phyloP scores from a whole-genome alignment of 2,329 filamentous ascomycete species.

The Aquanectria penicillioides region DNA sequence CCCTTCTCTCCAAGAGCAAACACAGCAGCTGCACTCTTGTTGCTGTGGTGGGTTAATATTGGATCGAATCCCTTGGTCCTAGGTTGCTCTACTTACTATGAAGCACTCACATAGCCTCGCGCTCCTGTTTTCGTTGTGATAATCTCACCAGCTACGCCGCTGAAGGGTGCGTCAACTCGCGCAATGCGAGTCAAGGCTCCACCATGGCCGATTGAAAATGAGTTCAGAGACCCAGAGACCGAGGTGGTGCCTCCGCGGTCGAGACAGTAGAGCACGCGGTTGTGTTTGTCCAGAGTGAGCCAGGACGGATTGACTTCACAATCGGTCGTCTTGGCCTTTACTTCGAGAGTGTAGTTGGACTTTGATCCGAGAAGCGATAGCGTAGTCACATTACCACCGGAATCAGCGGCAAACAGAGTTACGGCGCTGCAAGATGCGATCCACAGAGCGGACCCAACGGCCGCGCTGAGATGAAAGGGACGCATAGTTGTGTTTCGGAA shows the following conservation, averaged over 20 bases:
- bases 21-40: conserved; percentile 23
- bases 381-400: conserved; percentile 33
- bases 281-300: conserved; percentile 29
- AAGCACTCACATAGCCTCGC: conserved; percentile 33
- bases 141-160: conserved; percentile 32
- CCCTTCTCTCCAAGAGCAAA: conserved; percentile 30
- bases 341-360: conserved; percentile 11
- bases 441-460: conserved; percentile 19
- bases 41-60: conserved; percentile 17
- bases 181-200: conserved; percentile 25
- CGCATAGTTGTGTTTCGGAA: conserved; percentile 9
- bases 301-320: conserved; percentile 32
- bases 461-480: conserved; percentile 1
- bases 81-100: conserved; percentile 33
- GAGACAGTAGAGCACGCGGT: conserved; percentile 34
- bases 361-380: conserved; percentile 17
- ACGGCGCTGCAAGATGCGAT: conserved; percentile 18
- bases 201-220: conserved; percentile 23
- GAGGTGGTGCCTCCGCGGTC: conserved; percentile 25
- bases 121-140: conserved; percentile 23
- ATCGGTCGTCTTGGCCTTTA: conserved; percentile 18
- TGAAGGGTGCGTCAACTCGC: conserved; percentile 23
- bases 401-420: conserved; percentile 36
- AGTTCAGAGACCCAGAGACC: conserved; percentile 33
- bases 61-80: too few species aligned